phyloP scores from a whole-genome alignment of 2,329 filamentous ascomycete genomes.

The Ambrosiella xylebori region DNA sequence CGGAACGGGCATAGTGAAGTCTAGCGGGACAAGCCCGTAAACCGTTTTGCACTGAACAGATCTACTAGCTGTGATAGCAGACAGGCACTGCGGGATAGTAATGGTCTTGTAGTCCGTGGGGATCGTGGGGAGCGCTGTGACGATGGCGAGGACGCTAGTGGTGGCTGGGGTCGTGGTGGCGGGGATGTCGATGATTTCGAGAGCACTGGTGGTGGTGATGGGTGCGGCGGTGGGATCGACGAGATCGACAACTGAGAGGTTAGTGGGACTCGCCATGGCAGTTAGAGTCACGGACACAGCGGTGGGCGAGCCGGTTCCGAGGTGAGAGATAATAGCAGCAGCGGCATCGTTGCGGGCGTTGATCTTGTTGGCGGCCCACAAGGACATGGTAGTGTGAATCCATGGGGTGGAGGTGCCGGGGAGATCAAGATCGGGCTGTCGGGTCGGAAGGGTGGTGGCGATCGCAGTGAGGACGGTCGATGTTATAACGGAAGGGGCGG shows the following conservation, averaged over 20 bases:
- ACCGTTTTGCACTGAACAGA: conserved; percentile 1
- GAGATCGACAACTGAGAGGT: conserved; percentile 10
- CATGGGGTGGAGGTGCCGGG: too few relatives aligned
- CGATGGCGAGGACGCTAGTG: neutral
- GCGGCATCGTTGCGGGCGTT: neutral
- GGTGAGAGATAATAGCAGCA: neutral
- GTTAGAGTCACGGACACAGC: neutral
- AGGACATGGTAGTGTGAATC: too few relatives aligned
- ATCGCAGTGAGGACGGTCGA: too few relatives aligned
- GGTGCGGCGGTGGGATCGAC: neutral
- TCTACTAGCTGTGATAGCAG: neutral
- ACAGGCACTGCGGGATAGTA: conserved; percentile 8
- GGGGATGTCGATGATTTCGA: conserved; percentile 5
- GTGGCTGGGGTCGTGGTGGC: neutral
- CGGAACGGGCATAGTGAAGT: conserved; percentile 6
- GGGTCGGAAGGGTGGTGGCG: too few relatives aligned
- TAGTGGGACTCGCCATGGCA: conserved; percentile 1
- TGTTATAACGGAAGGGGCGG: too few relatives aligned
- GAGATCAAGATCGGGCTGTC: too few relatives aligned
- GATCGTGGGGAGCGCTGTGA: conserved; percentile 5
- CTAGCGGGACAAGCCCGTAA: conserved; percentile 6
- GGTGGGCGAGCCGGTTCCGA: neutral
- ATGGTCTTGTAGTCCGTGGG: conserved; percentile 9
- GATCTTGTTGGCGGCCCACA: too few relatives aligned
- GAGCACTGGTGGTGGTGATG: neutral